A percentile compares a stretch with the other conserved stretches of the same genome.
Conservation (phyloP, 1,284 basidiomycete species). For the Chalciporus sp. region DNA sequence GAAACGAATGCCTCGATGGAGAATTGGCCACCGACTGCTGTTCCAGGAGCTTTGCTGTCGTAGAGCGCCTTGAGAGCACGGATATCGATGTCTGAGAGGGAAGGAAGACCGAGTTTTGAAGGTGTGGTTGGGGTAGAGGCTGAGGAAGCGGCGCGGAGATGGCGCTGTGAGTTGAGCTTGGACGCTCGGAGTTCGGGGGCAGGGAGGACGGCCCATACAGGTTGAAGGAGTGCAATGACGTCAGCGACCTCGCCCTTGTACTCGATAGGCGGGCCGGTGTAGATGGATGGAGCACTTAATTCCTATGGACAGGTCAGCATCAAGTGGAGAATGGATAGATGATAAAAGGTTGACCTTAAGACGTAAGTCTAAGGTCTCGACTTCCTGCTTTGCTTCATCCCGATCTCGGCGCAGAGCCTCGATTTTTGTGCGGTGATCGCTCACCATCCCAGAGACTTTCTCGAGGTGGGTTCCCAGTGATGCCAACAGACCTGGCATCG, state of each 20-base stretch:
- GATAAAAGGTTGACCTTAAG: constrained; percentile 41
- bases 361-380: constrained; percentile 44
- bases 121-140: constrained; percentile 32
- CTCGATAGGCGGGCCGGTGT: constrained; percentile 38
- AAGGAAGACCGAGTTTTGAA: constrained; percentile 38
- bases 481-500: constrained; percentile 51
- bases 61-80: constrained; percentile 77
- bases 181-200: constrained; percentile 74
- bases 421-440: constrained; percentile 56
- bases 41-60: constrained; percentile 45
- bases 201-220: constrained; percentile 81
- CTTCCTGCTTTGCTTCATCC: constrained; percentile 54
- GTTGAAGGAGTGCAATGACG: constrained; percentile 65
- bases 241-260: constrained; percentile 56
- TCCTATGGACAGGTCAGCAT: constrained; percentile 20
- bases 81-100: constrained; percentile 79
- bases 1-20: constrained; percentile 71
- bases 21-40: constrained; percentile 47
- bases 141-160: constrained; percentile 48
- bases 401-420: constrained; percentile 57
- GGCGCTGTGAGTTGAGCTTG: constrained; percentile 54
- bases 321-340: constrained; percentile 2
- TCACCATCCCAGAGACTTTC: constrained; percentile 51
- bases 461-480: constrained; percentile 59
- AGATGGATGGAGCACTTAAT: constrained; percentile 23